phyloP scores from a whole-genome alignment of 75 land plant genomes.

The Chamaecyparis obtusa region DNA sequence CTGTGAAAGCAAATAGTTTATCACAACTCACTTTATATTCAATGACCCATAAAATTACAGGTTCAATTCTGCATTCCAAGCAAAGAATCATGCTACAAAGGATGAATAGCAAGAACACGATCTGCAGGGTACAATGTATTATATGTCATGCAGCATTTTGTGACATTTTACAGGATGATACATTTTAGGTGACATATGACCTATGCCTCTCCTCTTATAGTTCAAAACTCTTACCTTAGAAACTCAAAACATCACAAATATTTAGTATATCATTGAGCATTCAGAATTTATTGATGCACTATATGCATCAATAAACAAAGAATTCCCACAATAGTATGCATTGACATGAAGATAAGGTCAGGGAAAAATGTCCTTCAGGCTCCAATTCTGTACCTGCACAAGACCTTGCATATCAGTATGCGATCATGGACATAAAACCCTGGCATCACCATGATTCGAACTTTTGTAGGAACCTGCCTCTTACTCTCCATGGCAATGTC shows the following conservation, averaged over 20 bases:
- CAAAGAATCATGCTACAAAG: background rate
- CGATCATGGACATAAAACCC: conserved; percentile 71
- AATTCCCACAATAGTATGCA: background rate
- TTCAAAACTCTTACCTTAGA: background rate
- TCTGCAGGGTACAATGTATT: background rate
- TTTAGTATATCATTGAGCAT: background rate
- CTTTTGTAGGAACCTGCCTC: conserved; percentile 28
- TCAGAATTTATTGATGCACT: background rate
- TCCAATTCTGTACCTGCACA: conserved; percentile 44
- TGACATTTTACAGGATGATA: background rate
- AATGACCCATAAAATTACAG: background rate
- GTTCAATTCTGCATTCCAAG: background rate
- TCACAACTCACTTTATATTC: background rate
- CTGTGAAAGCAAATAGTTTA: background rate
- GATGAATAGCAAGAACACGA: background rate
- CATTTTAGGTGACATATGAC: background rate
- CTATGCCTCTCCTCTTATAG: background rate
- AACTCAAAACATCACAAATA: background rate
- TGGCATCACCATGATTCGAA: conserved; percentile 76
- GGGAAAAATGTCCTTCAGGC: conserved; percentile 3
- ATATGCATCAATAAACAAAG: background rate
- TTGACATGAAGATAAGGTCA: background rate
- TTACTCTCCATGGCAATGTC: conserved; percentile 42
- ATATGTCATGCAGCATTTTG: background rate
- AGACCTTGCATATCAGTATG: conserved; percentile 64